Percentiles rank a stretch among this genome's conserved stretches.
These are phyloP conservation scores for Sistotremastrum niveocremeum DNA, from an alignment of 768 basidiomycete genomes.

Conservation along the genomic window DNA sequence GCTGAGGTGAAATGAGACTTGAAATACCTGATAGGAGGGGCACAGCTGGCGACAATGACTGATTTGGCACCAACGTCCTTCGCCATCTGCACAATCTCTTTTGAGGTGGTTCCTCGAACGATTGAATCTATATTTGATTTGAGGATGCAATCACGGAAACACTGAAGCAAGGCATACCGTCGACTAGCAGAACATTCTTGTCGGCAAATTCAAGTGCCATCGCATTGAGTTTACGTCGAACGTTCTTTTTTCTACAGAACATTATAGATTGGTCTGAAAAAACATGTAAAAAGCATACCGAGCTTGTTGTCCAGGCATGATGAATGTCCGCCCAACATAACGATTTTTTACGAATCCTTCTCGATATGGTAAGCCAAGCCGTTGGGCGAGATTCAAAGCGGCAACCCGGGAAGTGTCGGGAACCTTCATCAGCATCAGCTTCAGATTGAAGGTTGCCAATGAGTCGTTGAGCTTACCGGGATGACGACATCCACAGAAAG, in stretches of 20 bases:
- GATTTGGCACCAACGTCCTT: conserved; percentile 96
- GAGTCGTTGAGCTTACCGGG: conserved; percentile 39
- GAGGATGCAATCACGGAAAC: conserved; percentile 1
- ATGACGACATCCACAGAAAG: conserved; percentile 90
- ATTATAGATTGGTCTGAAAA: conserved; percentile 1
- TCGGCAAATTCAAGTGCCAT: conserved; percentile 93
- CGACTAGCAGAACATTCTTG: conserved; percentile 91
- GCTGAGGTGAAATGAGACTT: not conserved
- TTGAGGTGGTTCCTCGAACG: conserved; percentile 95
- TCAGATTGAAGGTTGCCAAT: not conserved
- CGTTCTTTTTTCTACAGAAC: conserved; percentile 68
- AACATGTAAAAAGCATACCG: conserved; percentile 31
- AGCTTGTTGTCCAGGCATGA: conserved; percentile 98
- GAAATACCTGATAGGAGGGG: conserved; percentile 80
- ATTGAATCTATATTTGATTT: conserved; percentile 63
- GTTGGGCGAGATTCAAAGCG: conserved; percentile 89
- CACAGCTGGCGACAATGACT: conserved; percentile 92
- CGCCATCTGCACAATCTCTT: conserved; percentile 98
- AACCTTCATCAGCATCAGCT: conserved; percentile 33
- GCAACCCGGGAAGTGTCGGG: conserved; percentile 96
- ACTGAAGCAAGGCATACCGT: conserved; percentile 41
- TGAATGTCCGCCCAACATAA: conserved; percentile 96
- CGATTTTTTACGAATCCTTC: conserved; percentile 99
- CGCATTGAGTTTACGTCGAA: conserved; percentile 88
- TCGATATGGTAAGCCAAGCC: conserved; percentile 77